Evolutionary conservation across 108 stramenopile species (phyloP).

Genomic region (Nitzschia sp.): DNA sequence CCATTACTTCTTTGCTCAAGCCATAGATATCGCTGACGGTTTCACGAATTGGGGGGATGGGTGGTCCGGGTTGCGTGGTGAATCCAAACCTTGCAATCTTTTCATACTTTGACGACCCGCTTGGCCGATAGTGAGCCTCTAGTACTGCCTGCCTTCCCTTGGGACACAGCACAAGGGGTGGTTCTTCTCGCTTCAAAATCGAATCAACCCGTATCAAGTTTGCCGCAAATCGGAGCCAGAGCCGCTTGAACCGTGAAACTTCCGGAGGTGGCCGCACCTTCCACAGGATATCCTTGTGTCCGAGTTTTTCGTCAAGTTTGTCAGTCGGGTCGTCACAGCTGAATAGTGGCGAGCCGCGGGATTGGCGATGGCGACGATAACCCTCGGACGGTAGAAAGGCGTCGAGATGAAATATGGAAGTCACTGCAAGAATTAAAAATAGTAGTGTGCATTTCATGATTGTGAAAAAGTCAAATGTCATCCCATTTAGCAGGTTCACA

Average conservation of each 20-base stretch:
- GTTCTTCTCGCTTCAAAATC: constrained; percentile 37
- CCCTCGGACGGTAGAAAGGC: constrained; percentile 37
- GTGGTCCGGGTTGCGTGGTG: constrained; percentile 67
- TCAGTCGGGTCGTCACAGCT: background rate
- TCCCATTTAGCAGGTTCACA: too few relatives aligned
- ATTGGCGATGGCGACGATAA: background rate
- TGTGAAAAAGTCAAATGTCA: too few relatives aligned
- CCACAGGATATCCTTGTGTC: constrained; percentile 68
- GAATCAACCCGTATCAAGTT: constrained; percentile 53
- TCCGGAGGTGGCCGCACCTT: constrained; percentile 63
- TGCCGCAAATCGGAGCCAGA: constrained; percentile 54
- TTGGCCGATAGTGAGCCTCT: constrained; percentile 53
- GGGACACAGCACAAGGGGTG: constrained; percentile 65
- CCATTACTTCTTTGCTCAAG: constrained; percentile 29
- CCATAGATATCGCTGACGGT: constrained; percentile 68
- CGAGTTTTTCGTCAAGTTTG: constrained; percentile 13
- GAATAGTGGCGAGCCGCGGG: background rate
- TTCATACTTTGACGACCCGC: constrained; percentile 22
- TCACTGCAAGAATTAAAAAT: background rate
- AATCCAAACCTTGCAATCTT: constrained; percentile 78
- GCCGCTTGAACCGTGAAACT: constrained; percentile 21
- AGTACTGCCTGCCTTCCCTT: constrained; percentile 62
- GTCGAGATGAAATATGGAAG: constrained; percentile 36
- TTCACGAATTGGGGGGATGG: constrained; percentile 56
- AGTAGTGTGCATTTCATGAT: constrained; percentile 12